Evolutionary conservation across 345 rosid species (phyloP).

Genomic region (Anastatica hierochuntica): DNA sequence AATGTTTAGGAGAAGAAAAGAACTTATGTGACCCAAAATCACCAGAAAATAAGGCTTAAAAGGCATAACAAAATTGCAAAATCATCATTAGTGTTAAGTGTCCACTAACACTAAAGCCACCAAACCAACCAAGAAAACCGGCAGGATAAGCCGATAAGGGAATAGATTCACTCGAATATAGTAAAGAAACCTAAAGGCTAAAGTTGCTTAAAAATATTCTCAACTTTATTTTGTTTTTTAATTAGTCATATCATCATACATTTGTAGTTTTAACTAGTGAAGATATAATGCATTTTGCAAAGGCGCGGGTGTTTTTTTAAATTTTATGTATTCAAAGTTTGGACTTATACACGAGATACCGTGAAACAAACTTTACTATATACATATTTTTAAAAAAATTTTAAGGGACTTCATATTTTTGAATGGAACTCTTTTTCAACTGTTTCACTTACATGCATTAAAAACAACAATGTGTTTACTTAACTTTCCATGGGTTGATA

Average conservation of each 20-base stretch:
- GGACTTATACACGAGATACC: conserved; percentile 3
- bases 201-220: conserved; percentile 1
- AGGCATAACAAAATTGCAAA: not conserved
- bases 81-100: conserved; percentile 9
- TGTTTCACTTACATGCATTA: too few species aligned
- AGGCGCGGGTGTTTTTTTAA: not conserved
- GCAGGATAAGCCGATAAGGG: conserved; percentile 10
- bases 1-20: not conserved
- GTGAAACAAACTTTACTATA: not conserved
- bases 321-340: conserved; percentile 5
- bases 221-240: not conserved
- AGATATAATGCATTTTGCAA: conserved; percentile 9
- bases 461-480: too few species aligned
- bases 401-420: too few species aligned
- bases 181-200: conserved; percentile 25
- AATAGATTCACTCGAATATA: conserved; percentile 20
- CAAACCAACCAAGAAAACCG: conserved; percentile 10
- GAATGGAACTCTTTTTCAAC: too few species aligned
- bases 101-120: conserved; percentile 16
- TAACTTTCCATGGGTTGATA: too few species aligned
- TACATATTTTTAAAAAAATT: too few species aligned
- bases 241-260: not conserved
- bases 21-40: not conserved
- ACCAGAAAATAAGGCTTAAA: conserved; percentile 15
- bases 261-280: conserved; percentile 2